These are phyloP conservation scores for Herpotrichia juniperi DNA, from an alignment of 2,329 filamentous ascomycete species.

Conservation along the genomic window DNA sequence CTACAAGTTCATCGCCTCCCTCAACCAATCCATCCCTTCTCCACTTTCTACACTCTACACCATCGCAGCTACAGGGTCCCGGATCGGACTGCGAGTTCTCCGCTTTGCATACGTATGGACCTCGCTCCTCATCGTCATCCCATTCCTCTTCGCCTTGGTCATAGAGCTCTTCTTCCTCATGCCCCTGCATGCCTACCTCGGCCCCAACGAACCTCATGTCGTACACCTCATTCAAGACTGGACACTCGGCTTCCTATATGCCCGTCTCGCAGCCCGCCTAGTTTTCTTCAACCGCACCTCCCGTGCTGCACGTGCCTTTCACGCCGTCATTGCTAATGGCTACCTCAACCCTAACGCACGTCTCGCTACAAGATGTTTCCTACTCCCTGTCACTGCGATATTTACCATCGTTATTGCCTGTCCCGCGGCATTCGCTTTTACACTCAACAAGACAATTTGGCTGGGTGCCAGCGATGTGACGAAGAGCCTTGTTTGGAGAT, in stretches of 20 bases:
- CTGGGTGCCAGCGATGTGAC: conserved; percentile 52
- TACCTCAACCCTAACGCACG: conserved; percentile 79
- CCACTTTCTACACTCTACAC: conserved; percentile 37
- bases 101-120: conserved; percentile 75
- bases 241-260: conserved; percentile 89
- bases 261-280: conserved; percentile 77
- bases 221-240: conserved; percentile 91
- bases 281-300: conserved; percentile 72
- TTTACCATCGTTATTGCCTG: conserved; percentile 66
- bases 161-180: conserved; percentile 89
- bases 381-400: conserved; percentile 75
- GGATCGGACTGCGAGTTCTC: conserved; percentile 44
- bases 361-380: conserved; percentile 82
- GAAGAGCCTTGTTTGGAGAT: conserved; percentile 63
- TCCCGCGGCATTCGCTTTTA: conserved; percentile 67
- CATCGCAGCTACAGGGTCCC: conserved; percentile 31
- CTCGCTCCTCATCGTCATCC: conserved; percentile 78
- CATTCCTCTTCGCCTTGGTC: conserved; percentile 77
- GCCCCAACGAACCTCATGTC: conserved; percentile 63
- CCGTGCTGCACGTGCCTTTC: conserved; percentile 75
- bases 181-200: conserved; percentile 77
- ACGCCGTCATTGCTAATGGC: conserved; percentile 71
- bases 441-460: conserved; percentile 52
- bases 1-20: conserved; percentile 53
- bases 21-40: conserved; percentile 32